phyloP scores from a whole-genome alignment of 1,139 yeast genomes.

The Debaryomycetaceae sp. region DNA sequence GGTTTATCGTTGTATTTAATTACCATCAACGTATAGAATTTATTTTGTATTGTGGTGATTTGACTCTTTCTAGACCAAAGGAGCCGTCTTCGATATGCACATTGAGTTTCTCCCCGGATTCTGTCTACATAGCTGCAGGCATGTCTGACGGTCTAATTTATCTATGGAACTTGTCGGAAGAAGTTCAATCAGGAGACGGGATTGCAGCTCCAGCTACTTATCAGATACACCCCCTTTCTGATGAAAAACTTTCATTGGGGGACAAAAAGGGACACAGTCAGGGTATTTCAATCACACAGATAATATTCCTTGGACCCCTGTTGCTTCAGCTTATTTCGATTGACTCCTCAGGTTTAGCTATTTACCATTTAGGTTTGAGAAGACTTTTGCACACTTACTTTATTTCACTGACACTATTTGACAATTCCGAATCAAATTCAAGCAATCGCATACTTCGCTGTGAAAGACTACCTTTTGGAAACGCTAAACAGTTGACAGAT shows the following conservation, averaged over 20 bases:
- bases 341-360: constrained; percentile 57
- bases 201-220: constrained; percentile 14
- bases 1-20: constrained; percentile 58
- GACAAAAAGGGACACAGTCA: constrained; percentile 50
- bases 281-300: constrained; percentile 42
- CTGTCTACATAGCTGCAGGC: constrained; percentile 33
- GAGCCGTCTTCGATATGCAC: constrained; percentile 27
- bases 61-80: constrained; percentile 9
- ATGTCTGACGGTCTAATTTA: constrained; percentile 25
- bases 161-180: constrained; percentile 26
- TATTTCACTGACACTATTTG: constrained; percentile 51
- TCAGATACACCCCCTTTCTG: constrained; percentile 26
- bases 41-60: constrained; percentile 26
- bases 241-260: constrained; percentile 24
- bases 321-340: constrained; percentile 57
- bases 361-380: constrained; percentile 58
- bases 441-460: constrained; percentile 24
- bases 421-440: constrained; percentile 37
- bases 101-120: constrained; percentile 39
- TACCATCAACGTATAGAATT: constrained; percentile 53
- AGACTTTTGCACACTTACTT: constrained; percentile 50
- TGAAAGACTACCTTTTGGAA: constrained; percentile 53
- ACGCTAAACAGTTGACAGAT: constrained; percentile 50
- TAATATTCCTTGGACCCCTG: constrained; percentile 54
- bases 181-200: constrained; percentile 1